phyloP scores from a whole-genome alignment of 148 eudicot genomes.

The Simmondsia chinensis region DNA sequence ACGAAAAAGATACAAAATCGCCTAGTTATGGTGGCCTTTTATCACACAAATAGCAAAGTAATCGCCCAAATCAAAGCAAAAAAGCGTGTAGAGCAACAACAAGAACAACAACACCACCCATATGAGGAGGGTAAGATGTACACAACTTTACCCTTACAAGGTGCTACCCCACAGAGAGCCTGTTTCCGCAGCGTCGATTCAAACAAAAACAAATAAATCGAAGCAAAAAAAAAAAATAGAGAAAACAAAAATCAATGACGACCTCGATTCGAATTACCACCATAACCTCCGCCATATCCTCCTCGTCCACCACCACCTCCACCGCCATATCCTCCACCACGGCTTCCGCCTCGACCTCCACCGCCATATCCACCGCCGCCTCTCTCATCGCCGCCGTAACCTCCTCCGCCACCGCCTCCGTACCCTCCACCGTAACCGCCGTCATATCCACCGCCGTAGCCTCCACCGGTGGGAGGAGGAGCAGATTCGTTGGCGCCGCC shows the following conservation, averaged over 20 bases:
- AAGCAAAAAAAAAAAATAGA: neutral
- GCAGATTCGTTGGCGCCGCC: constrained; percentile 63
- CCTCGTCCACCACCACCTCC: constrained; percentile 15
- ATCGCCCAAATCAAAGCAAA: too few species aligned
- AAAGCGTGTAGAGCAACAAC: too few species aligned
- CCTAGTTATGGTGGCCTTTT: too few species aligned
- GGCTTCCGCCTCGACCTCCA: constrained; percentile 16
- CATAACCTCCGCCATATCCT: constrained; percentile 37
- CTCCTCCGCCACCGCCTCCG: constrained; percentile 3
- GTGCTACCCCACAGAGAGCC: neutral
- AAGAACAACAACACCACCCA: too few species aligned
- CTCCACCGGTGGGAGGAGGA: constrained; percentile 33
- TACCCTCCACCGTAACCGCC: constrained; percentile 11
- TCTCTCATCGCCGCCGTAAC: constrained; percentile 11
- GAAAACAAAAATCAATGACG: neutral
- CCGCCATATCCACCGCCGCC: constrained; percentile 17
- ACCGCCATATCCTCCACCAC: constrained; percentile 15
- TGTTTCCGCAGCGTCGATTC: neutral
- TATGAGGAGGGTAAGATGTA: too few species aligned
- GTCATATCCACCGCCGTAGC: constrained; percentile 21
- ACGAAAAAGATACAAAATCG: too few species aligned
- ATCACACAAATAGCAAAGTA: too few species aligned
- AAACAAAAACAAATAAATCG: neutral
- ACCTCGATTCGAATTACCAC: constrained; percentile 42
- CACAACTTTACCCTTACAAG: too few species aligned